These are phyloP conservation scores for Toxoplasma gondii DNA, from an alignment of 169 alveolate species.

Conservation along the genomic window DNA sequence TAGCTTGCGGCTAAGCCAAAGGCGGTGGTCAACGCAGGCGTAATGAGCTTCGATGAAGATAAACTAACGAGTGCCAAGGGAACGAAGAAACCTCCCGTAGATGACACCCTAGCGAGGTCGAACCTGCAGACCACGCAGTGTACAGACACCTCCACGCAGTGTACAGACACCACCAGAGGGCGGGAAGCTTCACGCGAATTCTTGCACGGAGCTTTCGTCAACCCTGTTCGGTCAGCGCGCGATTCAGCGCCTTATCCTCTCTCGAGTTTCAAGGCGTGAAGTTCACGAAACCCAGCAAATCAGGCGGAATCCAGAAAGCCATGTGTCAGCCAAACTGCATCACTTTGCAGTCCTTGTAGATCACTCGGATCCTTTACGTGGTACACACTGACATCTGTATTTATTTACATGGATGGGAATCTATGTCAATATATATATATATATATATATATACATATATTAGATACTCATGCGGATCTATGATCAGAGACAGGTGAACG, in stretches of 20 bases:
- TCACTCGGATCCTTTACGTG: too few relatives aligned
- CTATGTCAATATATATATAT: background rate
- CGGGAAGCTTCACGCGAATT: too few relatives aligned
- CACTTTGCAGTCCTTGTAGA: too few relatives aligned
- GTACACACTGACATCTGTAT: background rate
- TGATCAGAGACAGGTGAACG: too few relatives aligned
- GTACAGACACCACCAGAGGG: background rate
- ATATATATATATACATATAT: background rate
- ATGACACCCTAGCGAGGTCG: background rate
- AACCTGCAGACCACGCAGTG: conserved; percentile 23
- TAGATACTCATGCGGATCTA: background rate
- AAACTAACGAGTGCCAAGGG: background rate
- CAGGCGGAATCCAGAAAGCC: too few relatives aligned
- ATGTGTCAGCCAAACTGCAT: too few relatives aligned
- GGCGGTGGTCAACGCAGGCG: conserved; percentile 2
- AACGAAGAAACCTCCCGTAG: background rate
- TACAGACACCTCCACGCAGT: background rate
- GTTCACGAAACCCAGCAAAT: too few relatives aligned
- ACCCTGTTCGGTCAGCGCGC: too few relatives aligned
- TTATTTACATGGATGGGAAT: background rate
- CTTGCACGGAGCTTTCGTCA: too few relatives aligned
- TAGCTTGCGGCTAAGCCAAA: background rate
- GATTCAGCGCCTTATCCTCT: too few relatives aligned
- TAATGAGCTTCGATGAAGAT: background rate
- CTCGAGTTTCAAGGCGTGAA: too few relatives aligned